Conservation (phyloP, 2,329 filamentous ascomycete species). For the Teratosphaeria destructans region DNA sequence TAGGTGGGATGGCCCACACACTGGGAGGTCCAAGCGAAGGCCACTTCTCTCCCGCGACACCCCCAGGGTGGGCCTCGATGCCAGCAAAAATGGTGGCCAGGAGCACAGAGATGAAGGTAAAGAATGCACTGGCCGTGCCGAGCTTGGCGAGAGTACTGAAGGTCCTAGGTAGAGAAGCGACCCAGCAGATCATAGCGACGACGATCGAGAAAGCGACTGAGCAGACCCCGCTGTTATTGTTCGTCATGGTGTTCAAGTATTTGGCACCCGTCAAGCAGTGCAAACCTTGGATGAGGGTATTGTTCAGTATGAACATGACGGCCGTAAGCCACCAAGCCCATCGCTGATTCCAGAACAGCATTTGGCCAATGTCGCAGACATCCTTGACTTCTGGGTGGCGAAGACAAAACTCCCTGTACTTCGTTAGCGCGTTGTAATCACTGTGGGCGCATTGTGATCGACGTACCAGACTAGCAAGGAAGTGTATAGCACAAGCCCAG, state of each 20-base stretch:
- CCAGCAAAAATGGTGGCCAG: conserved; percentile 74
- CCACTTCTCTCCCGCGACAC: conserved; percentile 37
- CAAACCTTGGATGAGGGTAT: conserved; percentile 75
- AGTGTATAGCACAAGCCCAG: conserved; percentile 73
- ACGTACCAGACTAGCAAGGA: conserved; percentile 54
- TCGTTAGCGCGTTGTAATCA: conserved; percentile 20
- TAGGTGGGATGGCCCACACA: conserved; percentile 57
- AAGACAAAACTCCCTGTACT: conserved; percentile 71
- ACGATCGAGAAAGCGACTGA: conserved; percentile 73
- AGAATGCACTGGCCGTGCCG: conserved; percentile 68
- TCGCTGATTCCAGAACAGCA: conserved; percentile 77
- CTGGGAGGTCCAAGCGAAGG: conserved; percentile 47
- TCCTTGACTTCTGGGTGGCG: conserved; percentile 84
- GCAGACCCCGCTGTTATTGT: conserved; percentile 50
- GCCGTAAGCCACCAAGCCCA: conserved; percentile 59
- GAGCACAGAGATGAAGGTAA: conserved; percentile 82
- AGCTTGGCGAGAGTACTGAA: conserved; percentile 71
- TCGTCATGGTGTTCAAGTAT: conserved; percentile 80
- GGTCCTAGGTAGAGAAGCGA: conserved; percentile 74
- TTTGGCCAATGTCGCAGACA: conserved; percentile 91
- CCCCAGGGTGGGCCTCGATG: conserved; percentile 62
- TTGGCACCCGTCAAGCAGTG: conserved; percentile 78
- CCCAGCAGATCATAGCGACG: conserved; percentile 62
- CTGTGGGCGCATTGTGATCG: neutral
- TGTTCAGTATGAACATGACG: conserved; percentile 87